Conservation (phyloP, 495 filamentous ascomycete species). For the Terfezia boudieri region DNA sequence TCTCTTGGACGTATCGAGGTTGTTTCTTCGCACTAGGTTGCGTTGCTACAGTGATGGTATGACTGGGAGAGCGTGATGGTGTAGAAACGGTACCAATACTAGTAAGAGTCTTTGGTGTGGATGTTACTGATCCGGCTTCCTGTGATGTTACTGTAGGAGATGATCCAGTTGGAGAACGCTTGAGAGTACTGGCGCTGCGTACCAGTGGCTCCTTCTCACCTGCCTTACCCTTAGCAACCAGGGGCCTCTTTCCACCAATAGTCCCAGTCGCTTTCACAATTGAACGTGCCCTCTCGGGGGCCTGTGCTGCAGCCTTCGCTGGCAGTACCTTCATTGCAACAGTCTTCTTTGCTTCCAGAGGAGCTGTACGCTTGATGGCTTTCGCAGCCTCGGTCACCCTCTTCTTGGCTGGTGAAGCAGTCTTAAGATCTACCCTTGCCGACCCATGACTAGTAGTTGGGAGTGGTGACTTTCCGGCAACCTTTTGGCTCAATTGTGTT, state of each 20-base stretch:
- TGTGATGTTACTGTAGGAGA: constrained; percentile 38
- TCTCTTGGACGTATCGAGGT: not conserved
- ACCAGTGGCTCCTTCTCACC: constrained; percentile 2
- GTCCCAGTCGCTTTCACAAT: not conserved
- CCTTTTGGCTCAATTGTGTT: constrained; percentile 3
- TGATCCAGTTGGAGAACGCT: constrained; percentile 35
- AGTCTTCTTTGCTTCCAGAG: no score
- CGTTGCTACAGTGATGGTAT: constrained; percentile 5
- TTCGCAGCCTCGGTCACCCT: no score
- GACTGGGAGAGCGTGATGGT: constrained; percentile 21
- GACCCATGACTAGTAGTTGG: constrained; percentile 7
- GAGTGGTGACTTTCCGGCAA: constrained; percentile 4
- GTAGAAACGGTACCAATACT: constrained; percentile 7
- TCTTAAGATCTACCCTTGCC: constrained; percentile 2
- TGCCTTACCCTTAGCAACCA: constrained; percentile 21
- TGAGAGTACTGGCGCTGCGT: constrained; percentile 23
- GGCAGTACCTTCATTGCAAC: not conserved
- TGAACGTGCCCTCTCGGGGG: not conserved
- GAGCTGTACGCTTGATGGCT: no score
- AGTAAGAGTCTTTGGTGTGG: constrained; percentile 3
- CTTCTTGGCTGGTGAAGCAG: not conserved
- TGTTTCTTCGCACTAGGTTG: not conserved
- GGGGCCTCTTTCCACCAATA: constrained; percentile 6
- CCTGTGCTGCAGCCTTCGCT: not conserved
- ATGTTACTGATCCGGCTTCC: constrained; percentile 24